Evolutionary conservation across 1,284 basidiomycete genomes (phyloP), one percentile per base, ranked within the genome.

Genomic region (Leccinum griseonigrum): DNA sequence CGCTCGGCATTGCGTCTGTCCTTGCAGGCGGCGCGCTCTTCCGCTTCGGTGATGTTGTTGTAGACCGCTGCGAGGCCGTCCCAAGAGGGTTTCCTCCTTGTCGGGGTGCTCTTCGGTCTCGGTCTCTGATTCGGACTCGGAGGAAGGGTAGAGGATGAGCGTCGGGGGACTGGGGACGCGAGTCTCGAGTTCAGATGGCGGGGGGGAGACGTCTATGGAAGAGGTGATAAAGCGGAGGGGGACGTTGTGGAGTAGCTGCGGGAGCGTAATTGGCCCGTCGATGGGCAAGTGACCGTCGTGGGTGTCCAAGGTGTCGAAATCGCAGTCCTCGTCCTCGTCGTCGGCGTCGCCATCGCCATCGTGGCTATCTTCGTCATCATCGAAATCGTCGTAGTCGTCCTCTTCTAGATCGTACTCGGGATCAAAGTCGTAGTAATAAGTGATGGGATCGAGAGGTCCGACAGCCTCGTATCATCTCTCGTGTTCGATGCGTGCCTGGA

Each of bases 1-100:
- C 67, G 61, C 13, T 34, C 16, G 5, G 53, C 52, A 40, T 66
- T 52, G 38, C 67, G 67, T 58, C 32, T 62, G 1, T 54, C 67
- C 29, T 62, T 69, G 65, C 63, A 62, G 3, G 28, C 55, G 3
- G 43, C 18, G n/a, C 31, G 58, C 38, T 67, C 62, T 1, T 64
- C 32, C 0, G 31, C 56, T 22, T 66, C 56, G 32, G 51, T 36
- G 4, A 36, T 4, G 22, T 64, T 22, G 31, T 65, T 28, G 52
- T 29, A 32, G 26, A 4, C 28, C 3, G 36, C 32, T 16, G 53
- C 61, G 38, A 63, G 40, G 32, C 38, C 48, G 14, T 10, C 26
- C 63, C 57, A 60, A 8, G 18, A 14, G 4, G 11, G 1, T 10
- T 51, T n/a, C 43, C n/a, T 46, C 43, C 43, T 46, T 46, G 18